Conservation (phyloP, 2,329 filamentous ascomycete genomes). For the Metarhizium brunneum region DNA sequence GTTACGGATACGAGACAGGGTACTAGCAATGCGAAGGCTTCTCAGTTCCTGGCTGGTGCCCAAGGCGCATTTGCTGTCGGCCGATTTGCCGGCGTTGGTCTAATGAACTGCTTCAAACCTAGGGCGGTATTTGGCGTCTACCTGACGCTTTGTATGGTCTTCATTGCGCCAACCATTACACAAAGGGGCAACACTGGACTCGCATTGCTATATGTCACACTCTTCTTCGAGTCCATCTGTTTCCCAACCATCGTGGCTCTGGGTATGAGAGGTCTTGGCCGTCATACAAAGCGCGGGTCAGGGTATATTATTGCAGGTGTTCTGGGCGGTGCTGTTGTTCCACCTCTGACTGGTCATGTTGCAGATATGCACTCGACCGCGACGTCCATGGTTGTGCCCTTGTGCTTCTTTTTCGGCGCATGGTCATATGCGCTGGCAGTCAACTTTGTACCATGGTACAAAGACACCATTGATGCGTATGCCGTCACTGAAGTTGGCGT, state of each 20-base stretch:
- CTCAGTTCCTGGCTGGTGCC: slow-evolving; percentile 64
- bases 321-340: slow-evolving; percentile 63
- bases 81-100: slow-evolving; percentile 54
- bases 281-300: slow-evolving; percentile 70
- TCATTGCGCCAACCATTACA: slow-evolving; percentile 41
- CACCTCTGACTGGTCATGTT: slow-evolving; percentile 59
- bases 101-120: slow-evolving; percentile 60
- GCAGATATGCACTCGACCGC: slow-evolving; percentile 32
- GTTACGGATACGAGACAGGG: slow-evolving; percentile 48
- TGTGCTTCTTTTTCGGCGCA: slow-evolving; percentile 48
- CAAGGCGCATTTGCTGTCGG: slow-evolving; percentile 66
- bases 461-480: slow-evolving; percentile 51
- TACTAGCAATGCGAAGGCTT: slow-evolving; percentile 41
- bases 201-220: slow-evolving; percentile 56
- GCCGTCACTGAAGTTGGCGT: slow-evolving; percentile 33
- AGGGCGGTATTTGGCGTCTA: slow-evolving; percentile 60
- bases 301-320: slow-evolving; percentile 63
- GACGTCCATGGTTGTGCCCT: slow-evolving; percentile 56
- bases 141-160: slow-evolving; percentile 55
- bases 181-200: slow-evolving; percentile 37
- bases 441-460: slow-evolving; percentile 59
- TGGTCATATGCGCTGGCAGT: slow-evolving; percentile 49
- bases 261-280: slow-evolving; percentile 65
- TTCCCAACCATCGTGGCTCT: slow-evolving; percentile 76
- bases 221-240: slow-evolving; percentile 74